Percentiles rank a stretch among this genome's conserved stretches.
These are phyloP conservation scores for Porcisia hertigi DNA, from an alignment of 208 protist species.

Conservation along the genomic window DNA sequence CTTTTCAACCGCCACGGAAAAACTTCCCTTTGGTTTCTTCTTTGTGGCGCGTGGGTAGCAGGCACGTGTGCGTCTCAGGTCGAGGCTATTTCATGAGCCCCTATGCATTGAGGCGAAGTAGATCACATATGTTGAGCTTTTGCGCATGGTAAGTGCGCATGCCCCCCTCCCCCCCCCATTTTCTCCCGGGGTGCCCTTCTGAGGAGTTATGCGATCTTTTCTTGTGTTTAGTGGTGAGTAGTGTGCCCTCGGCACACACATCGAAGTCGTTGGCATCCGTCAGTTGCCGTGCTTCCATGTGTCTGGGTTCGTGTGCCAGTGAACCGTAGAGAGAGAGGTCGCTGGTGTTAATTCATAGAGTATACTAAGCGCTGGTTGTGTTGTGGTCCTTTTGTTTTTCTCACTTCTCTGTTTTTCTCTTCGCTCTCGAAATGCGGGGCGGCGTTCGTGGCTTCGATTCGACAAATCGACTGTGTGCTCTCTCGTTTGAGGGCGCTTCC, in stretches of 20 bases:
- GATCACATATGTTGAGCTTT: no score
- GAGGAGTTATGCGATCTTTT: neutral
- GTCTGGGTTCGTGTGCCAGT: neutral
- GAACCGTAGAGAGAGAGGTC: neutral
- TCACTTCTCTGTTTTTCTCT: neutral
- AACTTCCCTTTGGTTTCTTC: neutral
- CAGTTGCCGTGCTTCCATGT: neutral
- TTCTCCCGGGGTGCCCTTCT: no score
- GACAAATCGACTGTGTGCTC: neutral
- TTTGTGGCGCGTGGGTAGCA: neutral
- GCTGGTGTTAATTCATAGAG: constrained; percentile 8
- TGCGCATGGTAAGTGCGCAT: no score
- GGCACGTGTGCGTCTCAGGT: neutral
- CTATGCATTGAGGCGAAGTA: neutral
- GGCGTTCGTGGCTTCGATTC: neutral
- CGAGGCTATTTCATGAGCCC: neutral
- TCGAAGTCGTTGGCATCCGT: neutral
- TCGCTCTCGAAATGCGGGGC: neutral
- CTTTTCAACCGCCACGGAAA: neutral
- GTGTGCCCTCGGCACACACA: neutral
- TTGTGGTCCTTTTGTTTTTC: neutral
- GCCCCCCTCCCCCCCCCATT: no score
- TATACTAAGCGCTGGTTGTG: constrained; percentile 4
- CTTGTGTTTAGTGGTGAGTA: neutral
- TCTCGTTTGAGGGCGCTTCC: neutral